Evolutionary conservation across 148 eudicot species (phyloP).

Genomic region (Amaranthus cruentus): DNA sequence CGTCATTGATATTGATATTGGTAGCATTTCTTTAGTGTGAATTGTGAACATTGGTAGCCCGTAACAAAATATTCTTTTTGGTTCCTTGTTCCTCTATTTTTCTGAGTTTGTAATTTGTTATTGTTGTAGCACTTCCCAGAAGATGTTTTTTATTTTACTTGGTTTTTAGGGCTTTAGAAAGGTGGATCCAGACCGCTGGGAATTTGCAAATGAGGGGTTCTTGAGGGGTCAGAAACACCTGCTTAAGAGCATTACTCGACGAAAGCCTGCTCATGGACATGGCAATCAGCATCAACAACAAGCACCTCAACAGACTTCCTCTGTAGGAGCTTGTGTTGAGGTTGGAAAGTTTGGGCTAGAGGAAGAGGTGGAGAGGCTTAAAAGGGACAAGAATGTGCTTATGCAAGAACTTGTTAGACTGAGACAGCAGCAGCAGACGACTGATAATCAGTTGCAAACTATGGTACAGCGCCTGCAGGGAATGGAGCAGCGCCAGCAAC

Average conservation of each 20-base stretch:
- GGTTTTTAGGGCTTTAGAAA: constrained; percentile 63
- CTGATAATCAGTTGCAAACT: constrained; percentile 53
- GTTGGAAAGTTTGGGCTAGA: constrained; percentile 66
- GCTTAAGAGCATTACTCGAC: constrained; percentile 46
- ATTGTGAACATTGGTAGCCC: too few relatives aligned
- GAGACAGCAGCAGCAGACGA: constrained; percentile 67
- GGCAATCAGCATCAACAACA: constrained; percentile 40
- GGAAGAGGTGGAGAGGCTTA: constrained; percentile 70
- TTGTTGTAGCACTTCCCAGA: neutral
- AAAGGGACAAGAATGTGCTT: constrained; percentile 67
- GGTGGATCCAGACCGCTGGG: constrained; percentile 83
- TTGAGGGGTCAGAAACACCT: constrained; percentile 68
- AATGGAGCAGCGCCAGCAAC: constrained; percentile 69
- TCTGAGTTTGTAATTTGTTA: constrained; percentile 10
- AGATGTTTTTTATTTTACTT: neutral
- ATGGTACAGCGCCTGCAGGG: constrained; percentile 60
- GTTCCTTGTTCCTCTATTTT: neutral
- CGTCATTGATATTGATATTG: too few relatives aligned
- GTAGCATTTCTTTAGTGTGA: too few relatives aligned
- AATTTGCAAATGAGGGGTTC: constrained; percentile 75
- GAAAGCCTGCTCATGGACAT: constrained; percentile 46
- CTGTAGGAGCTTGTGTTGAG: constrained; percentile 63
- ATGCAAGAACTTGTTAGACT: constrained; percentile 65
- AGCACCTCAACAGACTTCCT: constrained; percentile 34
- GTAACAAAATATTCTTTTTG: too few relatives aligned